Conservation (phyloP, 2,329 filamentous ascomycete species). For the Trichophaea hybrida region DNA sequence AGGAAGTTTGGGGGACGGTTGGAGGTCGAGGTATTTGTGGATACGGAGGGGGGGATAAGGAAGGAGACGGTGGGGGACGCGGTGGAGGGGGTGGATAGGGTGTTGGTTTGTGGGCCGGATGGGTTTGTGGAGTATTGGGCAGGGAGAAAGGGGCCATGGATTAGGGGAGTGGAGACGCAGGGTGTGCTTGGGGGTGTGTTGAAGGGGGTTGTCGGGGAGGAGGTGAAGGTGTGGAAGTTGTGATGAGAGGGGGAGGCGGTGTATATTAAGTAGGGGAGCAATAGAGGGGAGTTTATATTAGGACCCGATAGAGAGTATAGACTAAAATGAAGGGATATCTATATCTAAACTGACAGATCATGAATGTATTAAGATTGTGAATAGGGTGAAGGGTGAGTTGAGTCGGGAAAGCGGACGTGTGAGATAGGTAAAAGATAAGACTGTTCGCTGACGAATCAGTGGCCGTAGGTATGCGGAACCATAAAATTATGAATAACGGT, state of each 20-base stretch:
- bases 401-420: no score
- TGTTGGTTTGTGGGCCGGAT: conserved; percentile 82
- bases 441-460: no score
- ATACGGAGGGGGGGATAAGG: conserved; percentile 61
- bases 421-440: no score
- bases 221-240: conserved; percentile 42
- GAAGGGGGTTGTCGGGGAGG: conserved; percentile 35
- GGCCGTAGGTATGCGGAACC: no score
- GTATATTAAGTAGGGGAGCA: no score
- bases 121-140: conserved; percentile 74
- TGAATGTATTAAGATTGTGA: no score
- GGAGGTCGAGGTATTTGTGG: conserved; percentile 61
- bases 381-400: no score
- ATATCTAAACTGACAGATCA: no score
- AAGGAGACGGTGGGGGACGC: conserved; percentile 36
- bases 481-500: no score
- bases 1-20: conserved; percentile 42
- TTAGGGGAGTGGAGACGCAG: conserved; percentile 56
- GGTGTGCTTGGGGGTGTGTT: conserved; percentile 58
- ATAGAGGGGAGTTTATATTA: no score
- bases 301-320: no score
- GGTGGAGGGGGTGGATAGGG: conserved; percentile 36
- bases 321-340: no score
- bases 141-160: conserved; percentile 59
- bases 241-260: conserved; percentile 28